Evolutionary conservation across 768 basidiomycete genomes (phyloP).

Genomic region (Lactarius tabidus): DNA sequence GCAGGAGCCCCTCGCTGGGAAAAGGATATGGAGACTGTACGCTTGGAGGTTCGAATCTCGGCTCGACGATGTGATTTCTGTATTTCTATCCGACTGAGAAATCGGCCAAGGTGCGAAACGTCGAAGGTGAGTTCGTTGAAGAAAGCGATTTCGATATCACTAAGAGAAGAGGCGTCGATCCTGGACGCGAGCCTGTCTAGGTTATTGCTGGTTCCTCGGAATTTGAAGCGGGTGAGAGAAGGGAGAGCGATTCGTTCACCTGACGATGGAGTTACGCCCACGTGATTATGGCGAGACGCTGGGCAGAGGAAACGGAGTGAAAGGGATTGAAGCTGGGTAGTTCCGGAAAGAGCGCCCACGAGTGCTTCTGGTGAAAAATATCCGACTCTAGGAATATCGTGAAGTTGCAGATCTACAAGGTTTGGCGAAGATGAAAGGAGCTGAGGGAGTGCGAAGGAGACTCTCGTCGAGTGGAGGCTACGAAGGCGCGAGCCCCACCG

Average conservation of each 20-base stretch:
- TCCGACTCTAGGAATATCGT: background rate
- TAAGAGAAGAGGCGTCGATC: background rate
- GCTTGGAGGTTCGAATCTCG: background rate
- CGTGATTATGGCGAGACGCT: background rate
- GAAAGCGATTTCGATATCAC: background rate
- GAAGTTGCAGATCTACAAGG: background rate
- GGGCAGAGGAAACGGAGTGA: background rate
- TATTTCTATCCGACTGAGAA: background rate
- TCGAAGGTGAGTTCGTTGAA: background rate
- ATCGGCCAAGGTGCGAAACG: background rate
- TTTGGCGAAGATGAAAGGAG: background rate
- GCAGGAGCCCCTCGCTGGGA: background rate
- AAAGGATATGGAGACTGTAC: background rate
- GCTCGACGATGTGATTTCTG: background rate
- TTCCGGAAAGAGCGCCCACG: background rate
- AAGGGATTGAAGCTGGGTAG: background rate
- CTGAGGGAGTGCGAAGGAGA: background rate
- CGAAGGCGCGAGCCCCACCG: background rate
- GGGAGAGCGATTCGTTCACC: background rate
- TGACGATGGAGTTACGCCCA: background rate
- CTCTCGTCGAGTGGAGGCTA: background rate
- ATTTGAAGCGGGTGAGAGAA: background rate
- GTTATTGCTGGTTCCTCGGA: background rate
- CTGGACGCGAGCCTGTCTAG: background rate
- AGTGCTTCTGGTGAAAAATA: background rate